phyloP scores from a whole-genome alignment of 2,329 filamentous ascomycete species.

The Xylaria sp. region DNA sequence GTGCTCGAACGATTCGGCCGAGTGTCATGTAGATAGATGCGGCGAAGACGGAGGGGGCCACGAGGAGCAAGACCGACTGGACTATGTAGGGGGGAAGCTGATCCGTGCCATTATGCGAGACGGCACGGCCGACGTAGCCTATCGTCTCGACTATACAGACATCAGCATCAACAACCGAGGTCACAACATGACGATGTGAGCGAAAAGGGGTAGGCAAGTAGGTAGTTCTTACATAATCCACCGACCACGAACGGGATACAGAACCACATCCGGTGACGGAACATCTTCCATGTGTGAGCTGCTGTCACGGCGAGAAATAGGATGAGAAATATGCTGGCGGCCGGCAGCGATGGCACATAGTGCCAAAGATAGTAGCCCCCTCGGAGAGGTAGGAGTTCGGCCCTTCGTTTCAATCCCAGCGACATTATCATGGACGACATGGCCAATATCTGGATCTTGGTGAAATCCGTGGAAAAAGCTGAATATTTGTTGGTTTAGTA shows the following conservation, averaged over 20 bases:
- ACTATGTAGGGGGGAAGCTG: slow-evolving; percentile 43
- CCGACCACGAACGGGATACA: slow-evolving; percentile 53
- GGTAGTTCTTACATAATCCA: slow-evolving; percentile 49
- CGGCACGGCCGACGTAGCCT: slow-evolving; percentile 43
- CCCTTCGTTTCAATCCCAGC: too few relatives aligned
- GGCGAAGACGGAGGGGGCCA: slow-evolving; percentile 52
- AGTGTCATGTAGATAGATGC: slow-evolving; percentile 56
- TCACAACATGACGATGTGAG: too few relatives aligned
- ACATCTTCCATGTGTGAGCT: slow-evolving; percentile 46
- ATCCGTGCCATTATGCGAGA: slow-evolving; percentile 35
- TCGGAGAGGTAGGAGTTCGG: slow-evolving; percentile 35
- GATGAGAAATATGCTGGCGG: slow-evolving; percentile 46
- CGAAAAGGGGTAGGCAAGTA: too few relatives aligned
- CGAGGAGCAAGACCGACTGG: slow-evolving; percentile 47
- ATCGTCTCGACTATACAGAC: slow-evolving; percentile 44
- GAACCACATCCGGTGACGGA: slow-evolving; percentile 51
- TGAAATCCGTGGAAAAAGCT: too few relatives aligned
- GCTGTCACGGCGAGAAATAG: slow-evolving; percentile 45
- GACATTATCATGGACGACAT: too few relatives aligned
- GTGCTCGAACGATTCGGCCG: slow-evolving; percentile 45
- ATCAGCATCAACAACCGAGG: slow-evolving; percentile 33
- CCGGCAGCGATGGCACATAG: slow-evolving; percentile 46
- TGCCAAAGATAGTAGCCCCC: slow-evolving; percentile 41
- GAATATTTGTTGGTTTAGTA: too few relatives aligned
- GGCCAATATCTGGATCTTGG: too few relatives aligned